Base-by-base conservation (phyloP, 345 rosid genomes). In the Limnanthes douglasii region DNA sequence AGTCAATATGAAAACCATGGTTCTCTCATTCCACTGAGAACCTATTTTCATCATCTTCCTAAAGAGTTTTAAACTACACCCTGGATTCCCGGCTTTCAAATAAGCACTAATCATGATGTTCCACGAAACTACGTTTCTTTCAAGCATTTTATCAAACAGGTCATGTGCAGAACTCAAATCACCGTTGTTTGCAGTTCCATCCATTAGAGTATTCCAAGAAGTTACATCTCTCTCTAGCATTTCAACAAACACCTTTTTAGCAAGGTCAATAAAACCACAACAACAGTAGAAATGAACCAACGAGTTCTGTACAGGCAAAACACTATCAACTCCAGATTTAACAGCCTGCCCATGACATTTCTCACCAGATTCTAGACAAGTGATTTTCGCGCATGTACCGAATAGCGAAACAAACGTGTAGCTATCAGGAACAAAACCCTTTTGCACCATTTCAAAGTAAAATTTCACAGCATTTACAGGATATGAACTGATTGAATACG, bases 311-410 rank as follows among this genome's bases (percentile, higher is more conserved):
- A 73, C 74, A 6, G 57, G 68, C 68, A 73, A 51, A 12, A 55
- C 56, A 28, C 23, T 43, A 37, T 47, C 70, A 18, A 65, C 63
- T 23, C 81, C 81, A 40, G 50, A 53, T 24, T 68, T 81, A 36
- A 73, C 34, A 4, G 70, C 65, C 23, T 68, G 80, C 13, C 70
- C 78, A 29, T 73, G 88, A 37, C 62, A 70, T 71, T 54, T 73
- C 27, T 33, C 30, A 1, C 68, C 78, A 8, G 63, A 54, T 47
- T 45, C 61, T 45, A 46, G 21, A 27, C 79, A 65, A 4, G 51
- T 30, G 1, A 44, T 34, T 51, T 45, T 71, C 8, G 59, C 62
- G 40, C 81, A 60, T 54, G 55, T 50, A 22, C 66, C 45, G 19
- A 77, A 14, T 25, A 82, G 62, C 5, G 72, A 66, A 21, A 71